phyloP scores from a whole-genome alignment of 2,329 filamentous ascomycete genomes.

The Hymenoscyphus infarciens region DNA sequence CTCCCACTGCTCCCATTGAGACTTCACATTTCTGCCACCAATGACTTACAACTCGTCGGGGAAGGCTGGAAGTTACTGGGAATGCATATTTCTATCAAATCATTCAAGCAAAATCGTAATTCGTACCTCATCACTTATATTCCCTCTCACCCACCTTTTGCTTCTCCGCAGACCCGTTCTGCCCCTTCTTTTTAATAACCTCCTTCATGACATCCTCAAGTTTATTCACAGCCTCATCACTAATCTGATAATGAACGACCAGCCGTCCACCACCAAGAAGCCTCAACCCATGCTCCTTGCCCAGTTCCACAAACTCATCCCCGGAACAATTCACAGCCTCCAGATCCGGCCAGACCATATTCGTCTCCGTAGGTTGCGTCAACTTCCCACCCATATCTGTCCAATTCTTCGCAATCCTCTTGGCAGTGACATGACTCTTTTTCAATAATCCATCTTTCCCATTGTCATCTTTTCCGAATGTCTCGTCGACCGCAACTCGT shows the following conservation, averaged over 20 bases:
- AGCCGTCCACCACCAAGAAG: conserved; percentile 55
- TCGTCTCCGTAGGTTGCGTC: conserved; percentile 61
- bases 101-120: background rate
- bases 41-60: no score
- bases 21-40: no score
- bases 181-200: conserved; percentile 22
- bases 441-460: conserved; percentile 60
- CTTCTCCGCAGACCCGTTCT: conserved; percentile 12
- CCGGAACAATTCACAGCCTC: conserved; percentile 49
- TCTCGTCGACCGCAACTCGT: conserved; percentile 73
- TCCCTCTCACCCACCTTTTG: conserved; percentile 29
- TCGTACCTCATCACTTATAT: conserved; percentile 27
- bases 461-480: conserved; percentile 58
- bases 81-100: no score
- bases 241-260: conserved; percentile 68
- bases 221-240: conserved; percentile 52
- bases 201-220: conserved; percentile 46
- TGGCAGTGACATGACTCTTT: conserved; percentile 59
- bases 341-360: conserved; percentile 72
- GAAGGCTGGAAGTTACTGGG: no score
- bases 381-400: conserved; percentile 57
- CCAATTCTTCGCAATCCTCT: conserved; percentile 60
- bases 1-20: no score
- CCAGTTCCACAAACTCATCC: conserved; percentile 52
- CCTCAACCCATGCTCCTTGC: conserved; percentile 54